Percentiles rank a stretch among this genome's conserved stretches.
These are phyloP conservation scores for Atkinsonella texensis DNA, from an alignment of 2,329 filamentous ascomycete species.

Conservation along the genomic window DNA sequence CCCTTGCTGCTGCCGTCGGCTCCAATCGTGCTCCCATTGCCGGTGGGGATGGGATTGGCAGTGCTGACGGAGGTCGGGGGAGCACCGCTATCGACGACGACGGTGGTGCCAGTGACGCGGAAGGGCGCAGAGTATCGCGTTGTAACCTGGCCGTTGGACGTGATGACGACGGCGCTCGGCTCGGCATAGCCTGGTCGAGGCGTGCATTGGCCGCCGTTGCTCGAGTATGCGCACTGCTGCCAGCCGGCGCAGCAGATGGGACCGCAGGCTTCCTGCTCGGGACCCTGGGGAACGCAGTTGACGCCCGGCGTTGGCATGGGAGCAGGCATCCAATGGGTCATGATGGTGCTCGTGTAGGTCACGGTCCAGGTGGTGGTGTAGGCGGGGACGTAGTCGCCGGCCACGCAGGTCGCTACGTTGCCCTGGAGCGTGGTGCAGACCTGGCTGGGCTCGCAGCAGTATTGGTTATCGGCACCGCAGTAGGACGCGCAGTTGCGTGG, in stretches of 20 bases:
- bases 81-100: constrained; percentile 38
- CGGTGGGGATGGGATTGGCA: constrained; percentile 31
- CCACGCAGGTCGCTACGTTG: constrained; percentile 38
- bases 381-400: constrained; percentile 19
- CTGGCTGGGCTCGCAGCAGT: constrained; percentile 39
- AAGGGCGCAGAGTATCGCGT: constrained; percentile 40
- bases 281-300: constrained; percentile 37
- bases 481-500: constrained; percentile 36
- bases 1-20: constrained; percentile 26
- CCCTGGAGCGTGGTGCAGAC: constrained; percentile 37
- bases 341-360: constrained; percentile 48
- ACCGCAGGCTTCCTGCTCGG: constrained; percentile 51
- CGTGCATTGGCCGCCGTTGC: constrained; percentile 39
- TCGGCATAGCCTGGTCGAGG: constrained; percentile 36
- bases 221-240: constrained; percentile 49
- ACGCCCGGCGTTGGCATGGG: constrained; percentile 31
- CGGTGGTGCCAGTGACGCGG: constrained; percentile 43
- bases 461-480: constrained; percentile 43
- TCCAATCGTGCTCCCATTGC: constrained; percentile 30
- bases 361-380: constrained; percentile 50
- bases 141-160: constrained; percentile 35
- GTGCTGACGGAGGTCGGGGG: constrained; percentile 35
- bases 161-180: constrained; percentile 30
- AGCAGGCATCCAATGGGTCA: constrained; percentile 34
- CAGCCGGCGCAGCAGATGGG: constrained; percentile 56